These are phyloP conservation scores for Colletotrichum sidae DNA, from an alignment of 2,329 filamentous ascomycete species.

Conservation along the genomic window DNA sequence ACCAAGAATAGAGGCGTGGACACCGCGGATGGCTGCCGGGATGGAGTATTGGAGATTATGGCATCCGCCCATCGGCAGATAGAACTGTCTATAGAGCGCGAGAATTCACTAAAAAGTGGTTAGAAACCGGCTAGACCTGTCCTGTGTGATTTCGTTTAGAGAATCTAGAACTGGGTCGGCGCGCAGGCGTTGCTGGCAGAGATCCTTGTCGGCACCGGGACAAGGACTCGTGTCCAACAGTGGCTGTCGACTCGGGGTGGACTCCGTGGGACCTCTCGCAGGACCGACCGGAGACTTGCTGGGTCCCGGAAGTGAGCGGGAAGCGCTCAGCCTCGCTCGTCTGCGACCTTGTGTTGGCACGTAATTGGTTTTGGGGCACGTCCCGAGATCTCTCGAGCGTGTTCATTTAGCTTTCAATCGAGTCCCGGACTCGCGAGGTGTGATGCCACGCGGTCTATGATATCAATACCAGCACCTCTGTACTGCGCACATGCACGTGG, in stretches of 20 bases:
- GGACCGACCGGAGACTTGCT: constrained; percentile 7
- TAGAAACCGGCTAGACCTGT: not conserved
- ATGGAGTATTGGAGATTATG: constrained; percentile 3
- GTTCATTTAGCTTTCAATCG: not conserved
- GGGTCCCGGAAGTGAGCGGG: not conserved
- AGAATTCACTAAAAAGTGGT: constrained; percentile 1
- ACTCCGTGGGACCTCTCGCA: constrained; percentile 21
- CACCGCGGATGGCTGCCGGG: constrained; percentile 21
- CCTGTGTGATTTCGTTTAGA: constrained; percentile 22
- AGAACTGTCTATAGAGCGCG: constrained; percentile 8
- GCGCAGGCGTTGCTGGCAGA: not conserved
- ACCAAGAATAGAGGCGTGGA: constrained; percentile 19
- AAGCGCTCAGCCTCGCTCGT: constrained; percentile 28
- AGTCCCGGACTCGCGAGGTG: not conserved
- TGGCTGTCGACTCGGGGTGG: not conserved
- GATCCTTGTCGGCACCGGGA: no score
- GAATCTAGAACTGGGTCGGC: constrained; percentile 14
- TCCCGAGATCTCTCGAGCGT: no score
- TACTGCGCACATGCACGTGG: not conserved
- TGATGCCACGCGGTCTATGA: no score
- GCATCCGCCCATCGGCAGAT: not conserved
- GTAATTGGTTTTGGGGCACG: not conserved
- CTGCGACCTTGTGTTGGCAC: constrained; percentile 15
- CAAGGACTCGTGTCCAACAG: no score
- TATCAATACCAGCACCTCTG: not conserved